Evolutionary conservation across 1,284 basidiomycete genomes (phyloP), one percentile per base, ranked within the genome.

Genomic region (Ustilago sp.): DNA sequence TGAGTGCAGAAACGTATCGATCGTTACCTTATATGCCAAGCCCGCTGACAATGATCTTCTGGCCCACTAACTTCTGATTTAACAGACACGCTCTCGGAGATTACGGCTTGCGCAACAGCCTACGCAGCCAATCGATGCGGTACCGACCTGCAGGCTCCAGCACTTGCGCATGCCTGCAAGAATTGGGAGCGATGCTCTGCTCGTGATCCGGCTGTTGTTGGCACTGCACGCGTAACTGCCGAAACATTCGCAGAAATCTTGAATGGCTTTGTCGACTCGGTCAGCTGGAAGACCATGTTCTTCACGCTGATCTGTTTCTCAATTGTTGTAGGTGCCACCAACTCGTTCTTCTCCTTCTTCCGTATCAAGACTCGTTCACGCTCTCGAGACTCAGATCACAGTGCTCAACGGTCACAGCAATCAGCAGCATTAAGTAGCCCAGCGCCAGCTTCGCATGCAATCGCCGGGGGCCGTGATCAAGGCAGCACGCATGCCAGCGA

Each of bases 171-270:
- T 23, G 81, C 81, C 7, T 83, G 82, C 66, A 79, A 68, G 60
- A 71, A 78, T 53, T 98, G 96, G 96, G 93, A 95, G 83, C 91
- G 91, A n/a, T 99, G 96, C 86, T 97, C 98, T 93, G 91, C 92
- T 86, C 92, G 93, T 63, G 94, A 98, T 88, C 94, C 94, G 51
- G 92, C 92, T 32, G 91, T 92, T 41, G 91, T 97, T 28, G 94
- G 94, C 0, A 92, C 94, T 57, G 93, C 94, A 63, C 91, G 91
- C 76, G 93, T 98, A 78, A 92, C 93, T 52, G 95, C 96, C 60
- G 94, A 98, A 88, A 92, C 96, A 55, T 92, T 98, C 86, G 96
- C 94, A 55, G 95, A 97, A 81, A 93, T 98, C 43, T 91, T 98
- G 80, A 97, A 98, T 86, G 91, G 93, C 8, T 99, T 99, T 85